Conservation (phyloP, 257 asterid species). For the Solanum pinnatisectum region DNA sequence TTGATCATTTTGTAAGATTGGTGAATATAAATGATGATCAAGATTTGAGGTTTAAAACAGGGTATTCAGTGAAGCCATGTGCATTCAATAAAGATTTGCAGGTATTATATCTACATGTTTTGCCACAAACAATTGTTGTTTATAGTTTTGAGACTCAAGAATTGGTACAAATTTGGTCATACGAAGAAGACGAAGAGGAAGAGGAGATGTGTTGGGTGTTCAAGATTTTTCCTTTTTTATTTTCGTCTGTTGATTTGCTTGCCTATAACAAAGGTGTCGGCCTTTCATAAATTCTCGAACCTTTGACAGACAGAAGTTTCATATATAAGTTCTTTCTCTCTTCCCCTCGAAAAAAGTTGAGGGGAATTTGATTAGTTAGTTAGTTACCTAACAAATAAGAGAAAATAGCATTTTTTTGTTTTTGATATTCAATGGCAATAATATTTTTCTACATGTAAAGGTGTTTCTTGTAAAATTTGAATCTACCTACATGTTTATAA, state of each 20-base stretch:
- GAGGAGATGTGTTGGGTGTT: not conserved
- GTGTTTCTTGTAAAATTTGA: not conserved
- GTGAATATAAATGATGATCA: not conserved
- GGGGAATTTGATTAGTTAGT: not conserved
- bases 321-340: too few relatives aligned
- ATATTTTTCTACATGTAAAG: not conserved
- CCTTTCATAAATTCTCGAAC: not conserved
- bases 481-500: too few relatives aligned
- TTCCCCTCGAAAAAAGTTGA: not conserved
- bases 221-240: conserved; percentile 4
- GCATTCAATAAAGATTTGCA: conserved; percentile 19
- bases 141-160: conserved; percentile 14
- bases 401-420: not conserved
- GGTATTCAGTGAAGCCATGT: not conserved
- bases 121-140: conserved; percentile 4
- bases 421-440: not conserved
- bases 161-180: conserved; percentile 1
- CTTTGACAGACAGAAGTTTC: not conserved
- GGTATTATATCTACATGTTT: not conserved
- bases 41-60: not conserved
- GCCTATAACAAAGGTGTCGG: not conserved
- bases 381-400: not conserved
- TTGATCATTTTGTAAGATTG: not conserved
- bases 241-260: conserved; percentile 1
- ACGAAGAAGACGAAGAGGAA: not conserved